Conservation (phyloP, 169 alveolate species). For the Perkinsus olseni region DNA sequence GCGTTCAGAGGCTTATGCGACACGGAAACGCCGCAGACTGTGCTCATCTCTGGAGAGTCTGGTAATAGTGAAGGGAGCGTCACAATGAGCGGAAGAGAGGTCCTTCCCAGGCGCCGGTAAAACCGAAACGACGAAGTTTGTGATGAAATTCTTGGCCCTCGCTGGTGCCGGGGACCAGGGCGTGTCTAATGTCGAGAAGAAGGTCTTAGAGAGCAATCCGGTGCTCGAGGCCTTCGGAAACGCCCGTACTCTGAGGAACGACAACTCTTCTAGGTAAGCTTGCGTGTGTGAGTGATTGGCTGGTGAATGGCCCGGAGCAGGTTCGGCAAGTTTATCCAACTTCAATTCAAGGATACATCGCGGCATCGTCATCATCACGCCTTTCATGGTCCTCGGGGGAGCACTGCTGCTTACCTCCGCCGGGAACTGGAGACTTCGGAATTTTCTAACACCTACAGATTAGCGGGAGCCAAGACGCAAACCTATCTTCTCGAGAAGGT, state of each 20-base stretch:
- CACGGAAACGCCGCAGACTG: constrained; percentile 72
- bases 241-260: constrained; percentile 88
- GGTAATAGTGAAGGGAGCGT: constrained; percentile 11
- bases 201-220: constrained; percentile 95
- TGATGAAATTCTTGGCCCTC: constrained; percentile 84
- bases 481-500: constrained; percentile 95
- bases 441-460: constrained; percentile 21
- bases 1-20: constrained; percentile 56
- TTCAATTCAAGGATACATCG: constrained; percentile 57
- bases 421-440: neutral
- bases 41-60: constrained; percentile 95
- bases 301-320: constrained; percentile 61
- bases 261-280: constrained; percentile 70
- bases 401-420: neutral
- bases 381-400: neutral
- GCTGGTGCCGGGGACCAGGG: constrained; percentile 58
- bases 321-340: constrained; percentile 96
- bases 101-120: constrained; percentile 88
- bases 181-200: constrained; percentile 24
- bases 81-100: neutral
- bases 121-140: constrained; percentile 96
- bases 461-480: constrained; percentile 89
- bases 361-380: neutral
- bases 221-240: constrained; percentile 98
- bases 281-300: constrained; percentile 46